phyloP scores from a whole-genome alignment of 176 grass and related monocot genomes.

The Aegilops bicornis region DNA sequence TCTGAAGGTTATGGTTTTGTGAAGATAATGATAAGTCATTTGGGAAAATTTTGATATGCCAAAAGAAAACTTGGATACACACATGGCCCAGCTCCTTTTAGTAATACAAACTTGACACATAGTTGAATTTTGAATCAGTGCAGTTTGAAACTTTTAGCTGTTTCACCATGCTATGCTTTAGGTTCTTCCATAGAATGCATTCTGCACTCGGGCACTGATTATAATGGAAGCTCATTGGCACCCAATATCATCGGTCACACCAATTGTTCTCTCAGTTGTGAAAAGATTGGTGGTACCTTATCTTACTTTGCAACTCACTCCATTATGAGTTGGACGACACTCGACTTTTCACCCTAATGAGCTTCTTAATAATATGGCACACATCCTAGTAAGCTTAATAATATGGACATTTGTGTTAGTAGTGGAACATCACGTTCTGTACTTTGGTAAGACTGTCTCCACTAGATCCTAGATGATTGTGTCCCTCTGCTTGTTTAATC shows the following conservation, averaged over 20 bases:
- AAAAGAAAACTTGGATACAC: background rate
- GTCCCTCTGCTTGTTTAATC: background rate
- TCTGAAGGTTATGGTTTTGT: slow-evolving; percentile 5
- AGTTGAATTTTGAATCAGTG: background rate
- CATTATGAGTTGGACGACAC: background rate
- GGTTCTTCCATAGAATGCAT: background rate
- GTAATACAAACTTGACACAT: background rate
- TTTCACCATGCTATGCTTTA: background rate
- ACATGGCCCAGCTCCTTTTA: background rate
- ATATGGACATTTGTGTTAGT: background rate
- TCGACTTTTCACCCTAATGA: background rate
- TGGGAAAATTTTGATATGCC: background rate
- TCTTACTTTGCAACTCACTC: background rate
- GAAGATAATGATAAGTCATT: background rate
- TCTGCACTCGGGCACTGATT: background rate
- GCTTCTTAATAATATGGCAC: background rate
- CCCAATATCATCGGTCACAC: background rate
- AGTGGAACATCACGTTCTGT: background rate
- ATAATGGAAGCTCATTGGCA: background rate
- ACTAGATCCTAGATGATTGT: background rate
- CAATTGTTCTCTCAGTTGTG: background rate
- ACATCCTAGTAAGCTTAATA: background rate
- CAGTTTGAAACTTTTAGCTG: background rate
- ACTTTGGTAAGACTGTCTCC: background rate
- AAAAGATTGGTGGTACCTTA: background rate